phyloP scores from a whole-genome alignment of 2,329 filamentous ascomycete species.

The Alternaria tenuissima region DNA sequence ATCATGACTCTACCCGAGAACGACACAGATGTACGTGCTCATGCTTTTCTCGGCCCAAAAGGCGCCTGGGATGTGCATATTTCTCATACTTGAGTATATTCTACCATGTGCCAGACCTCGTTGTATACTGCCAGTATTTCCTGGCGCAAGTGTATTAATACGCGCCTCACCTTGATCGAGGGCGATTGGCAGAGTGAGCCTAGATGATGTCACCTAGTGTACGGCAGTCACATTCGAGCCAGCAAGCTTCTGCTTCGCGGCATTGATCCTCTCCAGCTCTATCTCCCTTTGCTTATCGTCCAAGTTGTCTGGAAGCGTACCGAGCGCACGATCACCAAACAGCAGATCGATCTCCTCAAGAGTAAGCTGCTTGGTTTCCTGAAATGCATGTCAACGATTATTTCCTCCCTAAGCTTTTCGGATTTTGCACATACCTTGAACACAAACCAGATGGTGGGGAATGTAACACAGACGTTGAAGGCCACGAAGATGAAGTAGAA shows the following conservation, averaged over 20 bases:
- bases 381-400: constrained; percentile 7
- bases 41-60: neutral
- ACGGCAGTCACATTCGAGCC: constrained; percentile 22
- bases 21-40: neutral
- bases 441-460: constrained; percentile 59
- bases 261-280: constrained; percentile 33
- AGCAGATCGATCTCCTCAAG: constrained; percentile 67
- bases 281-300: constrained; percentile 38
- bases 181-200: neutral
- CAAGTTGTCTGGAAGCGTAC: constrained; percentile 57
- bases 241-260: constrained; percentile 28
- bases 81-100: neutral
- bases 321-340: constrained; percentile 62
- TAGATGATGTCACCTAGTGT: constrained; percentile 12
- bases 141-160: neutral
- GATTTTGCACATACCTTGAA: constrained; percentile 52
- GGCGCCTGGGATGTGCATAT: neutral
- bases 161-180: neutral
- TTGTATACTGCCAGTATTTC: neutral
- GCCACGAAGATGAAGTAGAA: constrained; percentile 67
- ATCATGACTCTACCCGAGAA: neutral
- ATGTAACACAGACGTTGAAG: constrained; percentile 57
- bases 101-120: neutral
- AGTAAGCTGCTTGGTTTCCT: constrained; percentile 54
- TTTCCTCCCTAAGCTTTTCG: rapidly evolving